These are phyloP conservation scores for Macrolepiota fuliginosa DNA, from an alignment of 768 basidiomycete genomes.

Conservation along the genomic window DNA sequence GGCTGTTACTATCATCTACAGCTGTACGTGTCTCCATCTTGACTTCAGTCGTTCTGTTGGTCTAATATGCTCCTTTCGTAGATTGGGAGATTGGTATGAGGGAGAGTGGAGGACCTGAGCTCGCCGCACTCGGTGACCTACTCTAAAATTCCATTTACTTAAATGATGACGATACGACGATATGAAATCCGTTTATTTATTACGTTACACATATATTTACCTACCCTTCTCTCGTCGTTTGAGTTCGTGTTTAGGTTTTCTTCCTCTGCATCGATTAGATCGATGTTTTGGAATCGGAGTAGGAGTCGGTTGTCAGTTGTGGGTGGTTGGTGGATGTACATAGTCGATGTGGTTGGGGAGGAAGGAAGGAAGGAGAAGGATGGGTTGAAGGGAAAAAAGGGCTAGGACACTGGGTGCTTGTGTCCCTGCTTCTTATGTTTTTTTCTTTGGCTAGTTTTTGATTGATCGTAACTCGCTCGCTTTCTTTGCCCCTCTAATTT, in stretches of 20 bases:
- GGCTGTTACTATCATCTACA: constrained; percentile 98
- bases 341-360: not conserved
- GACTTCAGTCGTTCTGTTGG: not conserved
- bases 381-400: not conserved
- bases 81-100: constrained; percentile 96
- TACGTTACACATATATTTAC: not conserved
- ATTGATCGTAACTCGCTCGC: not conserved
- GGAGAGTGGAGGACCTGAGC: constrained; percentile 81
- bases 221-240: not conserved
- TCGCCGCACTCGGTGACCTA: constrained; percentile 77
- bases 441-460: not conserved
- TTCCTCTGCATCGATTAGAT: not conserved
- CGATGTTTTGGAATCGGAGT: no score
- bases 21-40: constrained; percentile 53
- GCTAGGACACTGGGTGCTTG: not conserved
- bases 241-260: not conserved
- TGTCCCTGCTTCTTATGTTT: not conserved
- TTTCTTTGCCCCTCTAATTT: not conserved
- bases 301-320: no score
- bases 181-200: not conserved
- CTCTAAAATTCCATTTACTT: constrained; percentile 39
- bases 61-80: constrained; percentile 25
- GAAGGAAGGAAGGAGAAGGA: not conserved
- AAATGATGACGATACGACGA: not conserved
- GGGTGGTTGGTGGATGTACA: no score